Base-by-base conservation (phyloP, 768 basidiomycete genomes). In the Suillus clintonianus region DNA sequence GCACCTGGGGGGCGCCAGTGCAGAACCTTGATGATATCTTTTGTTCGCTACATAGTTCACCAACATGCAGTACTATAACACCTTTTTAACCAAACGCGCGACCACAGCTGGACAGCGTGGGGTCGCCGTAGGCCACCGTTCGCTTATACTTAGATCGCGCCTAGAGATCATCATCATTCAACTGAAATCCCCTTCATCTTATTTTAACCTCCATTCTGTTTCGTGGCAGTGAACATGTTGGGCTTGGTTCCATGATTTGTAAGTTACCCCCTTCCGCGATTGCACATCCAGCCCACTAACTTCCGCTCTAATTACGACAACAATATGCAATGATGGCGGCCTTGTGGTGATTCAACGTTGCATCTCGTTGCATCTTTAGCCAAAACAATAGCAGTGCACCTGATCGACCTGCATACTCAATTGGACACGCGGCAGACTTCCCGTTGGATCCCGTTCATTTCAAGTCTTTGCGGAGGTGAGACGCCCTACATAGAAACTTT, bases 291-390 rank as follows among this genome's bases (percentile, higher is more conserved):
- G 64, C 62, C 50, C 62, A 15, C 67, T 75, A 65, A 74, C 70
- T 74, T 74, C 70, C 70, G 70, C 54, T 63, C 54, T 24, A 37
- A 71, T 74, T 72, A 74, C 67, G 72, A 64, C 64, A 72, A 56
- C 58, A 56, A 56, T 56, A 56, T 24, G 14, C 41, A 47, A 63
- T 63, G 64, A 61, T 53, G 63, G 57, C 56, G 62, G 60, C 47
- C 50, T 63, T 47, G 17, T 50, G 64, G 64, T 56, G 36, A 39
- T 56, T 56, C 55, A 56, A 48, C 34, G 51, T 53, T 53, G 51
- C 39, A 39, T 39, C 14, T 60, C n/a, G 39, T 39, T 39, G 39
- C 51, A 53, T 53, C 32, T 62, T 64, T 66, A 64, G 48, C 51
- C 63, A 59, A 57, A 67, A 53, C 30, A 32, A 53, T 32, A 67